A percentile compares a stretch with the other conserved stretches of the same genome.
These are phyloP conservation scores for Quercus wislizeni DNA, from an alignment of 306 rosid genomes.

Conservation along the genomic window DNA sequence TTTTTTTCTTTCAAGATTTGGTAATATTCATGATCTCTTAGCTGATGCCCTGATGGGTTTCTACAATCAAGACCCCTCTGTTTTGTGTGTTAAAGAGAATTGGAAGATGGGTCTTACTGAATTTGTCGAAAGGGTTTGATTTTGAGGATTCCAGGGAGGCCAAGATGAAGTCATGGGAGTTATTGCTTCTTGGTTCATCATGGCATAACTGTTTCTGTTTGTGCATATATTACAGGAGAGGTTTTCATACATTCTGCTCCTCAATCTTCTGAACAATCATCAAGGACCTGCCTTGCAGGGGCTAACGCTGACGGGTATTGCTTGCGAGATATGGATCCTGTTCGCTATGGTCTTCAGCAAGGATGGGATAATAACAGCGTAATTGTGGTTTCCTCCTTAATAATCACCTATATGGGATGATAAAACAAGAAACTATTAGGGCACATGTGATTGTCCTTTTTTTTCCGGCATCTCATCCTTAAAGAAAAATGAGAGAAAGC, in stretches of 20 bases:
- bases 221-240: conserved; percentile 83
- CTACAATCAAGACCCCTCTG: conserved; percentile 7
- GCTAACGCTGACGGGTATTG: conserved; percentile 36
- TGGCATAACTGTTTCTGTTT: conserved; percentile 74
- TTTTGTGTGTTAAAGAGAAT: conserved; percentile 25
- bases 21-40: neutral
- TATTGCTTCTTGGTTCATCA: conserved; percentile 67
- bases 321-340: conserved; percentile 89
- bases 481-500: conserved; percentile 76
- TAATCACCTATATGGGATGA: conserved; percentile 96
- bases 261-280: conserved; percentile 37
- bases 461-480: conserved; percentile 64
- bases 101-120: conserved; percentile 45
- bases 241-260: conserved; percentile 62
- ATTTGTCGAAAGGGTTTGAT: conserved; percentile 41
- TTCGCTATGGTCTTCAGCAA: conserved; percentile 93
- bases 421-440: conserved; percentile 88
- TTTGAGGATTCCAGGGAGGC: conserved; percentile 57
- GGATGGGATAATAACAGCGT: conserved; percentile 99
- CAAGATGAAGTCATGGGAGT: conserved; percentile 62
- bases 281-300: conserved; percentile 41
- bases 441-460: conserved; percentile 68
- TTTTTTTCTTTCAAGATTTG: neutral
- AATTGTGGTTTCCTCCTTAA: conserved; percentile 99
- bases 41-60: conserved; percentile 3